These are phyloP conservation scores for Trametes cubensis DNA, from an alignment of 768 basidiomycete species.

Conservation along the genomic window DNA sequence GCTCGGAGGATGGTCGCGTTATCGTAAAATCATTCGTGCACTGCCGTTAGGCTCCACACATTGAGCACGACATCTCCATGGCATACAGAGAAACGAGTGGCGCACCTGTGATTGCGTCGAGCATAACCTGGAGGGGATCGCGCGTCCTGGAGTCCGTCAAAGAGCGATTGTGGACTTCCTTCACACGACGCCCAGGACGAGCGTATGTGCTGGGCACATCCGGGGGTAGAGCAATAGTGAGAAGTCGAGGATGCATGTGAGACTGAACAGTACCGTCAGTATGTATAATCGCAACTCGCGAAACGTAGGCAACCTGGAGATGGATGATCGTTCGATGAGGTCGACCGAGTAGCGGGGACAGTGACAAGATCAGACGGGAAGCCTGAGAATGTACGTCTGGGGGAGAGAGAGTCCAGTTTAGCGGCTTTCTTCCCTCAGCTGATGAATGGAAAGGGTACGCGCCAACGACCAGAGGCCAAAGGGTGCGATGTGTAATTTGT, in stretches of 20 bases:
- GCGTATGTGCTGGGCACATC: no score
- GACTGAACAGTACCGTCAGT: conserved; percentile 16
- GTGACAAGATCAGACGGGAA: not conserved
- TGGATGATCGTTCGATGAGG: conserved; percentile 18
- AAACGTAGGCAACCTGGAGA: conserved; percentile 20
- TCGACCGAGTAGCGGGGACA: not conserved
- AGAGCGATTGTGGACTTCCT: no score
- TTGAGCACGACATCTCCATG: no score
- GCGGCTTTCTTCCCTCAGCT: conserved; percentile 1
- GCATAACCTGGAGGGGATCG: no score
- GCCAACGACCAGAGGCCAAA: not conserved
- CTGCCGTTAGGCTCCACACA: no score
- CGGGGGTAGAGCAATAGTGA: no score
- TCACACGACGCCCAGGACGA: no score
- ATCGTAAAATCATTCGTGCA: no score
- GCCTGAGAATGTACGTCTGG: not conserved
- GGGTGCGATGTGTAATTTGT: conserved; percentile 1
- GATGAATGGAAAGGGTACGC: not conserved
- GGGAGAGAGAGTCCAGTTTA: not conserved
- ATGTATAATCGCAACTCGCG: conserved; percentile 24
- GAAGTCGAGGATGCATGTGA: conserved; percentile 26
- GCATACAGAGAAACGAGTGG: no score
- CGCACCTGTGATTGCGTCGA: no score
- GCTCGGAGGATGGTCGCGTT: no score
- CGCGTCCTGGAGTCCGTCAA: no score